Evolutionary conservation across 495 filamentous ascomycete genomes (phyloP), one percentile per base, ranked within the genome.

Genomic region (Lineolata rhizophorae): DNA sequence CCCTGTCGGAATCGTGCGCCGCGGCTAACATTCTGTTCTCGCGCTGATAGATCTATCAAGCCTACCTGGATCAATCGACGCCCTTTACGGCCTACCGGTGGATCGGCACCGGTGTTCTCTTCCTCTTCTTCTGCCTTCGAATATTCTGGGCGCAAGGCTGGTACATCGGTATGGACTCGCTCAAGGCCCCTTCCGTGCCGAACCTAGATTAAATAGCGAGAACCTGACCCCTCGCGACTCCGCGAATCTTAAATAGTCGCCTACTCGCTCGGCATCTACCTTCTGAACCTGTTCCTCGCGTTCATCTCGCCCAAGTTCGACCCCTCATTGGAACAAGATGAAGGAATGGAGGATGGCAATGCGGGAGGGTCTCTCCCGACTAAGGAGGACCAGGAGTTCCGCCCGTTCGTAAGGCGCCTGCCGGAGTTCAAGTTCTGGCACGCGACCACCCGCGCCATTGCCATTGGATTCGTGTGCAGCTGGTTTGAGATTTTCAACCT

Each of bases 401-500:
- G 81, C 24, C 87, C 87, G 2, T 97, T 97, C 49, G 93, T 97
- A 51, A 64, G 87, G 42, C 68, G 87, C 27, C 70, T 97, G 15
- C 87, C 87, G 16, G 87, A 97, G 58, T 97, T 97, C 67, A 97
- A 95, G 65, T 97, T 97, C 67, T 97, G 87, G 87, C 73, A 94
- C 53, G 70, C 75, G 32, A 83, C 83, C 27, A 94, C 87, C 37
- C 70, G 80, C 44, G 87, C 87, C 30, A 65, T 94, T 47, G 42
- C 60, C 34, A 80, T 94, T 44, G 72, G 64, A 5, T 95, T 97
- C 44, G 38, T 73, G 27, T 93, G 84, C 63, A 77, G 68, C 31
- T 95, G 85, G 85, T 84, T 91, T 55, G 53, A 72, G 43, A 58
- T 92, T 44, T 95, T 94, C 52, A 75, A 97, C 54, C 75, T 97